These are phyloP conservation scores for Cucurbita ficifolia DNA, from an alignment of 306 rosid species.

Conservation along the genomic window DNA sequence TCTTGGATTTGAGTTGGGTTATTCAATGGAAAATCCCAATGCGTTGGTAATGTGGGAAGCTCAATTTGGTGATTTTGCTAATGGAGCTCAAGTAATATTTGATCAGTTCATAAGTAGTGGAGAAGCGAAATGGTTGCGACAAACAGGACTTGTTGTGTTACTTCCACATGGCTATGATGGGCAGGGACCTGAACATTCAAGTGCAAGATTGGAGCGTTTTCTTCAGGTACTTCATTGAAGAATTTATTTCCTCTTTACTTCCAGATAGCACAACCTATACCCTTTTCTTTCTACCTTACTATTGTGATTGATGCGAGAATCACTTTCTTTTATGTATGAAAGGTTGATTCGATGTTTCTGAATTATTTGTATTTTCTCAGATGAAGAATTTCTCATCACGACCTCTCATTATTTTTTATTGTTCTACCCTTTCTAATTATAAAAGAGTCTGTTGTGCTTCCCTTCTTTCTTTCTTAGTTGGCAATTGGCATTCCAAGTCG, in stretches of 20 bases:
- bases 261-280: not conserved
- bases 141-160: constrained; percentile 77
- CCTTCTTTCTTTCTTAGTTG: not conserved
- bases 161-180: constrained; percentile 98
- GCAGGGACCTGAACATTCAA: constrained; percentile 96
- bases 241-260: not conserved
- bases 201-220: constrained; percentile 79
- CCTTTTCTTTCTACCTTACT: not conserved
- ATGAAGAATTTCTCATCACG: not conserved
- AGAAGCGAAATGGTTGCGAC: constrained; percentile 95
- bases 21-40: constrained; percentile 92
- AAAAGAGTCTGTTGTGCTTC: not conserved
- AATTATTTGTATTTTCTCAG: not conserved
- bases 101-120: constrained; percentile 63
- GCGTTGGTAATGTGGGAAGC: constrained; percentile 92
- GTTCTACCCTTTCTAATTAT: not conserved
- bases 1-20: constrained; percentile 97
- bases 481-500: not conserved
- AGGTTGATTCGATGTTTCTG: not conserved
- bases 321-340: not conserved
- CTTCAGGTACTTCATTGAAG: constrained; percentile 47
- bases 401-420: not conserved
- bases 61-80: constrained; percentile 70
- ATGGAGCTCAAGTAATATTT: constrained; percentile 64
- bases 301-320: not conserved